Conservation (phyloP, 2,329 filamentous ascomycete species). For the Claviceps citrina region DNA sequence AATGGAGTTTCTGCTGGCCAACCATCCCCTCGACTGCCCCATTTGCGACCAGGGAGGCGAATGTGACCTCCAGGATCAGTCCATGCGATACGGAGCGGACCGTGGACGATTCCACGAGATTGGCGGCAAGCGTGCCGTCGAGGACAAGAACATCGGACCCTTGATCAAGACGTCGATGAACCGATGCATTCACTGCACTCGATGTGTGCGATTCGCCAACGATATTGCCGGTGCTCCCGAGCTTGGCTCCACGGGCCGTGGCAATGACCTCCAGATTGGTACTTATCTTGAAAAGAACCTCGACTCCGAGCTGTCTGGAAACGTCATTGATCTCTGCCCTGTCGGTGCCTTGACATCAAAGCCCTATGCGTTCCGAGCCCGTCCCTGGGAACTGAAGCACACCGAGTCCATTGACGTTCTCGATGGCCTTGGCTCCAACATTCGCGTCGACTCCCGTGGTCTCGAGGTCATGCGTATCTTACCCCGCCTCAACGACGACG, state of each 20-base stretch:
- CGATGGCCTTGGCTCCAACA: slow-evolving; percentile 84
- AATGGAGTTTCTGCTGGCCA: slow-evolving; percentile 96
- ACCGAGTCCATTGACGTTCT: slow-evolving; percentile 91
- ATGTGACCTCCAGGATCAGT: slow-evolving; percentile 98
- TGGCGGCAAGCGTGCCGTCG: slow-evolving; percentile 88
- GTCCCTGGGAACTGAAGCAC: slow-evolving; percentile 94
- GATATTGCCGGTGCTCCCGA: slow-evolving; percentile 93
- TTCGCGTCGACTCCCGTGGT: slow-evolving; percentile 82
- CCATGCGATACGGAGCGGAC: slow-evolving; percentile 95
- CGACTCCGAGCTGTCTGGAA: slow-evolving; percentile 87
- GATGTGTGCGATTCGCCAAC: slow-evolving; percentile 94
- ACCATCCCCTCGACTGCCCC: slow-evolving; percentile 90
- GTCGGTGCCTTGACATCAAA: slow-evolving; percentile 94
- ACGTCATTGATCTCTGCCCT: slow-evolving; percentile 95
- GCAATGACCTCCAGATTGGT: slow-evolving; percentile 94
- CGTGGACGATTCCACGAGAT: slow-evolving; percentile 93
- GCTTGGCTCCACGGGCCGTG: slow-evolving; percentile 83
- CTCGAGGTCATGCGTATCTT: slow-evolving; percentile 92
- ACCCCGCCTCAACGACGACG: slow-evolving; percentile 86
- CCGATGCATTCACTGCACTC: slow-evolving; percentile 96
- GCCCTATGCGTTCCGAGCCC: slow-evolving; percentile 90
- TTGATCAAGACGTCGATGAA: slow-evolving; percentile 99
- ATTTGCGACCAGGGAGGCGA: slow-evolving; percentile 98
- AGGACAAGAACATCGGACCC: slow-evolving; percentile 98
- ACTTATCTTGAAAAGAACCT: slow-evolving; percentile 93